These are phyloP conservation scores for Euphrasia arctica DNA, from an alignment of 305 asterid genomes.

Conservation along the genomic window DNA sequence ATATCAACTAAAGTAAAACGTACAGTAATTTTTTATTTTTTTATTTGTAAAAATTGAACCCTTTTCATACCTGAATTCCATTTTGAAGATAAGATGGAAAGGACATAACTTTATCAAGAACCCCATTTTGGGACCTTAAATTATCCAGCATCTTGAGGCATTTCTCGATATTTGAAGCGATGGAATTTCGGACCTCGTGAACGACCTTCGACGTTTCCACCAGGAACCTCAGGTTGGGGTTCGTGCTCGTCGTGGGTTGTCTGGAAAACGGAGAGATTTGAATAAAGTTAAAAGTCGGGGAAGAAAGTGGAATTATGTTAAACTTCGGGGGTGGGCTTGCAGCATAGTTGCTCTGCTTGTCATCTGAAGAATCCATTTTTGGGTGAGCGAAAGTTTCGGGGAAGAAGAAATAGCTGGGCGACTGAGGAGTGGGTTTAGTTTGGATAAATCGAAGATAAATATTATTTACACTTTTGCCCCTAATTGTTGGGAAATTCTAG, in stretches of 20 bases:
- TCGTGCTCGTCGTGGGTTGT: slow-evolving; percentile 30
- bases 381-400: slow-evolving; percentile 9
- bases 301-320: slow-evolving; percentile 34
- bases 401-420: neutral
- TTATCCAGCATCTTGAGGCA: slow-evolving; percentile 33
- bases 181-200: slow-evolving; percentile 39
- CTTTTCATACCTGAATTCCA: slow-evolving; percentile 43
- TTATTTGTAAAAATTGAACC: neutral
- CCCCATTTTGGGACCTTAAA: slow-evolving; percentile 38
- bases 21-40: too few relatives aligned
- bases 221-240: slow-evolving; percentile 37
- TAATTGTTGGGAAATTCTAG: too few relatives aligned
- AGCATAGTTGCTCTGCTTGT: slow-evolving; percentile 20
- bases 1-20: neutral
- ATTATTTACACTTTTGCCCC: too few relatives aligned
- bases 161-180: slow-evolving; percentile 36
- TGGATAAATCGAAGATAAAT: slow-evolving; percentile 21
- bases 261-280: slow-evolving; percentile 38
- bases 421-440: neutral
- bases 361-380: slow-evolving; percentile 31
- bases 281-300: slow-evolving; percentile 36
- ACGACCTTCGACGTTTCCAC: slow-evolving; percentile 40
- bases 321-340: slow-evolving; percentile 31
- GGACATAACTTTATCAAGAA: slow-evolving; percentile 42
- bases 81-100: slow-evolving; percentile 44